Percentiles rank a stretch among this genome's conserved stretches.
These are phyloP conservation scores for Rhodosporidiobolus sp. DNA, from an alignment of 768 basidiomycete genomes.

Conservation along the genomic window DNA sequence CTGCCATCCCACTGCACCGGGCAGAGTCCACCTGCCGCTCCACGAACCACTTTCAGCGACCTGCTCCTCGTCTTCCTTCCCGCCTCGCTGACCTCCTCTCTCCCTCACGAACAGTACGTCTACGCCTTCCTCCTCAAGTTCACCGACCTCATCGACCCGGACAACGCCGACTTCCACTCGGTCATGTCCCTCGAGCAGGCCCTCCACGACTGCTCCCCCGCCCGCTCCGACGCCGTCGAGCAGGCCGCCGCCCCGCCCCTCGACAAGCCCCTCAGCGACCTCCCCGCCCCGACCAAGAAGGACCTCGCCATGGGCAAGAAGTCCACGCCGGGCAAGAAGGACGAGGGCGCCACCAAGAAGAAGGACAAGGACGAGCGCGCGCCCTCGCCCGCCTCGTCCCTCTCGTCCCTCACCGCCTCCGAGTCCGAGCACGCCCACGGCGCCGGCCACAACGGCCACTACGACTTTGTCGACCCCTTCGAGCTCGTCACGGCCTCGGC, in stretches of 20 bases:
- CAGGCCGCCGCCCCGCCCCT: neutral
- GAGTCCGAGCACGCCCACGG: constrained; percentile 2
- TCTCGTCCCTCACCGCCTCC: constrained; percentile 20
- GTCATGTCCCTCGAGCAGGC: constrained; percentile 30
- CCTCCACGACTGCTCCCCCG: constrained; percentile 21
- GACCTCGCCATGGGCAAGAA: neutral
- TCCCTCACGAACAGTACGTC: constrained; percentile 17
- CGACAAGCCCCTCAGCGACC: neutral
- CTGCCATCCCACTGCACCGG: no score
- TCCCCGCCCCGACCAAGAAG: neutral
- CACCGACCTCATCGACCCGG: constrained; percentile 19
- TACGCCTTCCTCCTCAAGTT: constrained; percentile 25
- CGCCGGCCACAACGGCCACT: neutral
- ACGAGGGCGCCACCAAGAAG: neutral
- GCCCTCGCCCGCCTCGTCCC: constrained; percentile 10
- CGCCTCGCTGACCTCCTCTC: neutral
- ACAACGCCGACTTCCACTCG: constrained; percentile 3
- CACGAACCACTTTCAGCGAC: neutral
- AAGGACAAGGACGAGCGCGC: constrained; percentile 2
- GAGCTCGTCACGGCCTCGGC: no score
- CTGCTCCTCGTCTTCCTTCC: neutral
- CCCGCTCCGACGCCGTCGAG: neutral
- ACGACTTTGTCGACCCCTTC: constrained; percentile 5
- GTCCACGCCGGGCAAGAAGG: neutral
- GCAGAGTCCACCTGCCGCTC: neutral